Evolutionary conservation across 2,329 filamentous ascomycete species (phyloP), one percentile per base, ranked within the genome.

Genomic region (Pyrenophora tritici-repentis): DNA sequence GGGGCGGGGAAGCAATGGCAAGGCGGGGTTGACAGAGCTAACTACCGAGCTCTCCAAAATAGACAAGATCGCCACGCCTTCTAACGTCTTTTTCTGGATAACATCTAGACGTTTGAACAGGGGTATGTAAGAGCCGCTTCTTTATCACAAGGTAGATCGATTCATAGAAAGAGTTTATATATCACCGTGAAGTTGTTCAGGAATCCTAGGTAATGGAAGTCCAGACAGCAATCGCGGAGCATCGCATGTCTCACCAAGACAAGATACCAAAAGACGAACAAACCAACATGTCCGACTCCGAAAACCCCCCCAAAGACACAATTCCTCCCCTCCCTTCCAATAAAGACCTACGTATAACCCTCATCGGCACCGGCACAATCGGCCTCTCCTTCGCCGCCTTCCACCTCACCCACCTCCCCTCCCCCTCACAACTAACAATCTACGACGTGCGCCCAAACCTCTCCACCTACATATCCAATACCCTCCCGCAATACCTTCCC

Each of bases 351-450:
- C 59, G 52, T 6, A 76, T 79, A 40, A 73, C 75, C 13, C 58
- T 79, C 17, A 71, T 80, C 31, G 77, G 77, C 38, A 70, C 74
- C 59, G 77, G 78, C 37, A 80, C 77, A 3, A 84, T 84, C 36
- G 81, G 82, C 29, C 76, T 83, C 37, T 83, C 81, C 17, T 83
- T 83, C 64, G 76, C 79, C 7, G 79, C 81, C 20, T 76, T 83
- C 17, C 81, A 84, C 56, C 72, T 84, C 20, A 66, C 72, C 4
- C 75, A 78, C 49, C 70, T 77, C 43, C 64, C 73, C 6, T 63
- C 70, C 14, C 63, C 71, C 22, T 67, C 63, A 2, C 64, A 70
- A 12, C 69, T 83, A 39, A 77, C 75, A 33, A 77, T 83, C 58
- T 79, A 75, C 68, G 81, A 84, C 56, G 78, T 77, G 0, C 72